Conservation (phyloP, 441 rosid genomes). For the Bruguiera hainesii region DNA sequence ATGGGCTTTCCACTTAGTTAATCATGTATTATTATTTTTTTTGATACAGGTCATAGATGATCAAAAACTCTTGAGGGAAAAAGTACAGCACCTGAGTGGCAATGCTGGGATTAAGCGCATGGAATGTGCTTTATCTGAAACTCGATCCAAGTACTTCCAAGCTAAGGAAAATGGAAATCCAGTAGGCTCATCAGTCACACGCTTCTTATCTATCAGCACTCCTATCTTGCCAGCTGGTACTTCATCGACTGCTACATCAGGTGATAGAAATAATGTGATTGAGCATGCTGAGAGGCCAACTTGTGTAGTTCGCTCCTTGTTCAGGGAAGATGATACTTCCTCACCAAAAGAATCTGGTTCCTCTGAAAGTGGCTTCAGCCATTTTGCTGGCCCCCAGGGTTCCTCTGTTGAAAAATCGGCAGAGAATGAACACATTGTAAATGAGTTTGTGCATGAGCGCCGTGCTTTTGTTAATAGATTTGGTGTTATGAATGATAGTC, state of each 20-base stretch:
- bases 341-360: constrained; percentile 21
- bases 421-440: constrained; percentile 79
- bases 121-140: constrained; percentile 66
- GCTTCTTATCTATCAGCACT: constrained; percentile 15
- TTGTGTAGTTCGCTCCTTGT: constrained; percentile 46
- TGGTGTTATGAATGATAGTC: constrained; percentile 32
- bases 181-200: constrained; percentile 36
- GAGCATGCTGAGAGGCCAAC: constrained; percentile 40
- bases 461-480: constrained; percentile 38
- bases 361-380: constrained; percentile 19
- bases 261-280: constrained; percentile 27
- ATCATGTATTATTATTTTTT: not conserved
- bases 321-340: constrained; percentile 36
- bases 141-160: constrained; percentile 52
- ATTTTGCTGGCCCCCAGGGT: not conserved
- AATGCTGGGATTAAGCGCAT: constrained; percentile 59
- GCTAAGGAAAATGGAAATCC: constrained; percentile 48
- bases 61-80: constrained; percentile 65
- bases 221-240: constrained; percentile 35
- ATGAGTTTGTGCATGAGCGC: constrained; percentile 56
- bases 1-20: too few relatives aligned
- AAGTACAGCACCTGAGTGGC: constrained; percentile 64
- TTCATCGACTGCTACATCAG: constrained; percentile 1
- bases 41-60: constrained; percentile 54
- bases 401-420: constrained; percentile 22